phyloP scores from a whole-genome alignment of 108 stramenopile genomes.

The Cyclotella baltica region DNA sequence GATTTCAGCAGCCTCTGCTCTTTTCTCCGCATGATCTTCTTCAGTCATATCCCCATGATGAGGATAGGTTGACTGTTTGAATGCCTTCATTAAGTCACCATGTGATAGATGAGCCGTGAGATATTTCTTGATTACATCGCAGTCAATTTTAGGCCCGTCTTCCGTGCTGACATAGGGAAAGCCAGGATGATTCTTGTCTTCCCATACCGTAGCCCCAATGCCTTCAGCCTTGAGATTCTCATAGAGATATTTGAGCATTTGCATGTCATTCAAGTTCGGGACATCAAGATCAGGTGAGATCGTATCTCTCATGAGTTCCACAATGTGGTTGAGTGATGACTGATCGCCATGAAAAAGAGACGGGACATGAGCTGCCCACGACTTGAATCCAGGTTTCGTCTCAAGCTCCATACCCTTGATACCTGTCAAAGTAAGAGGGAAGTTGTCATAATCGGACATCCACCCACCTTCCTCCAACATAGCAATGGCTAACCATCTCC shows the following conservation, averaged over 20 bases:
- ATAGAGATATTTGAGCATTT: not conserved
- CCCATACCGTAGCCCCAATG: not conserved
- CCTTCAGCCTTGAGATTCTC: not conserved
- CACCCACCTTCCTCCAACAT: not conserved
- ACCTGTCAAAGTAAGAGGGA: constrained; percentile 3
- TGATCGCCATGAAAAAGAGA: not conserved
- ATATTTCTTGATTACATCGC: not conserved
- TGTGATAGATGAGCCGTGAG: not conserved
- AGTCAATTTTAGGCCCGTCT: not conserved
- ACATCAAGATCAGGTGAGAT: constrained; percentile 1
- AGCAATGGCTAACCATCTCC: constrained; percentile 10
- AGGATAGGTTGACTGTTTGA: not conserved
- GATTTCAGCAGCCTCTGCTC: not conserved
- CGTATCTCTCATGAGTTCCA: not conserved
- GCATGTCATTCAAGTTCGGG: not conserved
- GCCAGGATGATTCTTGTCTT: not conserved
- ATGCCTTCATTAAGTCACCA: not conserved
- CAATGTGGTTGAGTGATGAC: not conserved
- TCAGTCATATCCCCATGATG: not conserved
- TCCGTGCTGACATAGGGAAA: not conserved
- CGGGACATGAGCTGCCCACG: not conserved
- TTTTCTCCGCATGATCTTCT: not conserved
- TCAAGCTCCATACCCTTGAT: not conserved
- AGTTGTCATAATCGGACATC: constrained; percentile 7
- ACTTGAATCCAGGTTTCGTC: not conserved